These are phyloP conservation scores for Wickerhamiella kazuoi DNA, from an alignment of 805 yeast species.

Conservation along the genomic window DNA sequence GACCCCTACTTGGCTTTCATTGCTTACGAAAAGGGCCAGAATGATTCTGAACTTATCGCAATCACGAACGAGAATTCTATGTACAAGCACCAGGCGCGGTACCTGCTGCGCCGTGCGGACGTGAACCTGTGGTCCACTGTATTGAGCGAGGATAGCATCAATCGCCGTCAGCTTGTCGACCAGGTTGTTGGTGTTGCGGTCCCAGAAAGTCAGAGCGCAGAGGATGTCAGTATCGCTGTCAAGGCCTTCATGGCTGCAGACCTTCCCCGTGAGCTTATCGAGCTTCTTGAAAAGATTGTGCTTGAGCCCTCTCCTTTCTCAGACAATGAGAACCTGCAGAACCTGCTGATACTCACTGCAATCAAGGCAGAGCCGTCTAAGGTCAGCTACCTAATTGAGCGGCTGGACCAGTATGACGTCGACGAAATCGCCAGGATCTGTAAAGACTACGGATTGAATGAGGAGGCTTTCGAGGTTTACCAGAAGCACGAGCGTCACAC, in stretches of 20 bases:
- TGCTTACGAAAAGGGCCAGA: slow-evolving; percentile 88
- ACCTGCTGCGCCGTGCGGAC: slow-evolving; percentile 78
- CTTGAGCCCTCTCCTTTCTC: slow-evolving; percentile 94
- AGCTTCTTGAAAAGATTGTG: slow-evolving; percentile 85
- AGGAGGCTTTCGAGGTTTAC: slow-evolving; percentile 89
- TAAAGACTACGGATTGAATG: slow-evolving; percentile 70
- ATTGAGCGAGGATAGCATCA: slow-evolving; percentile 53
- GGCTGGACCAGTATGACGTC: slow-evolving; percentile 79
- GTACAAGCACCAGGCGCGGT: slow-evolving; percentile 99
- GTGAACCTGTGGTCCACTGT: slow-evolving; percentile 66
- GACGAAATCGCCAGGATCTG: slow-evolving; percentile 86
- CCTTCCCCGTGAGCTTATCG: slow-evolving; percentile 81
- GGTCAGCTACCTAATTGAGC: slow-evolving; percentile 69
- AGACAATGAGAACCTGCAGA: slow-evolving; percentile 90
- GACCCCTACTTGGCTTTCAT: slow-evolving; percentile 97
- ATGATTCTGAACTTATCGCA: slow-evolving; percentile 73
- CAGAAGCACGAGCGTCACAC: slow-evolving; percentile 60
- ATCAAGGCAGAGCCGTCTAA: slow-evolving; percentile 84
- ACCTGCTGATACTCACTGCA: slow-evolving; percentile 80
- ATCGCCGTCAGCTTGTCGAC: slow-evolving; percentile 82
- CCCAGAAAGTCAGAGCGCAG: slow-evolving; percentile 90
- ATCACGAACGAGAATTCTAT: slow-evolving; percentile 94
- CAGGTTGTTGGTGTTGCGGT: slow-evolving; percentile 93
- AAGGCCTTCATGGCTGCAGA: slow-evolving; percentile 92
- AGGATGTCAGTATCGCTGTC: slow-evolving; percentile 93